phyloP scores from a whole-genome alignment of 148 eudicot species.

The Silene latifolia region DNA sequence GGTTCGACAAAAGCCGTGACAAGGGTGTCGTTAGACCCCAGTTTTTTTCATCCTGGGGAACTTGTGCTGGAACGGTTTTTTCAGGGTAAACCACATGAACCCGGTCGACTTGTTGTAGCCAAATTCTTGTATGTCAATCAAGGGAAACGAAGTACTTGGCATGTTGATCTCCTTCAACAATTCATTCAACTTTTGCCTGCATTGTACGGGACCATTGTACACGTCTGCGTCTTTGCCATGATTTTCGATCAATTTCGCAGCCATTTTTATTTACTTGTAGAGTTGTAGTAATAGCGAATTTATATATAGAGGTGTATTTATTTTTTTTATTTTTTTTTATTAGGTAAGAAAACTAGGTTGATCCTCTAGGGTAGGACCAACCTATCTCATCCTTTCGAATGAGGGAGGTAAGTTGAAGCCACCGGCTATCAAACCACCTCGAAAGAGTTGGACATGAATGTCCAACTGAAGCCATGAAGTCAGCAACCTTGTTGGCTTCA shows the following conservation, averaged over 20 bases:
- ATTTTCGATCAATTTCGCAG: conserved; percentile 29
- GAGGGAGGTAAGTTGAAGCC: too few relatives aligned
- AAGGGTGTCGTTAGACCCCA: background rate
- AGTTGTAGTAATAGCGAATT: too few relatives aligned
- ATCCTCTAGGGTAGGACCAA: too few relatives aligned
- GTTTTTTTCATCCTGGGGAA: conserved; percentile 33
- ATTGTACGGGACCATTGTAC: conserved; percentile 36
- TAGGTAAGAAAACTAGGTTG: too few relatives aligned
- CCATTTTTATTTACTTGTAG: too few relatives aligned
- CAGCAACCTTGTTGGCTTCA: too few relatives aligned
- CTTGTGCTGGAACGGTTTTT: conserved; percentile 34
- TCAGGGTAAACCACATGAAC: conserved; percentile 60
- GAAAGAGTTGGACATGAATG: too few relatives aligned
- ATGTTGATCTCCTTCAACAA: conserved; percentile 39
- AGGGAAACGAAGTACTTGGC: conserved; percentile 55
- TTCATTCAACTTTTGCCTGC: conserved; percentile 46
- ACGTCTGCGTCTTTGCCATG: conserved; percentile 53
- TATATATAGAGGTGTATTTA: too few relatives aligned
- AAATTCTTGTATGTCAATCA: conserved; percentile 42
- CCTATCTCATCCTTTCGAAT: too few relatives aligned
- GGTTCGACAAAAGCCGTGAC: conserved; percentile 43
- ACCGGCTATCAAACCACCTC: too few relatives aligned
- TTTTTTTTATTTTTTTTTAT: too few relatives aligned
- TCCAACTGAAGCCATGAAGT: too few relatives aligned
- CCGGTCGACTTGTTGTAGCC: conserved; percentile 50